Base-by-base conservation (phyloP, 208 protist genomes). In the Herpetomonas tarakana region DNA sequence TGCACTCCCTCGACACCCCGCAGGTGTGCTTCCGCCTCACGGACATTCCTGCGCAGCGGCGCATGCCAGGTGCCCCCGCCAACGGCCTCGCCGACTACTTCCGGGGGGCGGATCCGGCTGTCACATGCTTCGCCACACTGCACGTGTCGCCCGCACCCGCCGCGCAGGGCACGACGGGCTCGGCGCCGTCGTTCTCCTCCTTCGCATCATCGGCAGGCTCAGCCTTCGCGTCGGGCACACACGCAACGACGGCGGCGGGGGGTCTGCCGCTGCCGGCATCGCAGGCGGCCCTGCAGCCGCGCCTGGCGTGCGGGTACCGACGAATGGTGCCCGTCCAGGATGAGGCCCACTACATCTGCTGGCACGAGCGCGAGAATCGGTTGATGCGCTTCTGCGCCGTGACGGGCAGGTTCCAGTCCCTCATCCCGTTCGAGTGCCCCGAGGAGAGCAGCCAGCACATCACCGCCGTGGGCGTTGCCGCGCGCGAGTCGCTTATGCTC, bases 401-500 rank as follows among this genome's bases (percentile, higher is more conserved):
- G 9, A 60, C 30, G 50, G 79, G 76, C 14, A 27, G n/a, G 25
- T 86, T 88, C 52, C 44, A 74, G 25, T 92, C 89, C n/a, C 46
- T 54, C 31, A 12, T 92, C 38, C 66, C 69, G 11, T 86, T 85
- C 63, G 62, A 65, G 16, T 65, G 67, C 18, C 68, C 73, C 3
- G 54, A 83, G 22, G 76, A 81, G 22, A 74, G 65, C 59, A 54
- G 74, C 18, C 51, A 76, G 44, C 71, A 51, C 62, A 81, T 96
- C 41, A 88, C 70, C 57, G 65, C 77, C 39, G 68, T 91, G 25
- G 68, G 61, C 19, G 82, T 78, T 18, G 78, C 78, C 58, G 39
- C 71, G 22, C 76, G 81, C 19, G 89, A 92, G 67, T 84, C 77
- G 12, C 51, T 91, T 6, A 47, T 96, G 39, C 56, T 86, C 25